Conservation (phyloP, 306 rosid species). For the Cucurbita ficifolia region DNA sequence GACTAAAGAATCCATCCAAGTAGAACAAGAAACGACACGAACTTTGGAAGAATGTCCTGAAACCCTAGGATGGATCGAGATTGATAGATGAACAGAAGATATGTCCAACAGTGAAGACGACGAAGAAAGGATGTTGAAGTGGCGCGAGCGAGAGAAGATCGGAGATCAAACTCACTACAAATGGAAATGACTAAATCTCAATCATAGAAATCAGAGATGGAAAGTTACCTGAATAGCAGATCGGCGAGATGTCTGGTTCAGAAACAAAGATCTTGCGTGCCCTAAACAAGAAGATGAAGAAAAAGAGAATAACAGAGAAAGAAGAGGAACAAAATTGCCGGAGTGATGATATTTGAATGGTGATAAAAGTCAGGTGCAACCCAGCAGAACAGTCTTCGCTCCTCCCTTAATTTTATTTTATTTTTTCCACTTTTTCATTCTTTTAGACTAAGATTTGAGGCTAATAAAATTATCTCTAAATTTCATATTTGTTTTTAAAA, state of each 20-base stretch:
- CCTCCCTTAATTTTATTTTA: too few relatives aligned
- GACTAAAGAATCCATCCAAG: neutral
- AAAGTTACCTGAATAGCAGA: neutral
- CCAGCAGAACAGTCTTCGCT: too few relatives aligned
- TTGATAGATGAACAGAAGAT: neutral
- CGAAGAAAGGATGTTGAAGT: too few relatives aligned
- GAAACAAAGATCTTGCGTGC: slow-evolving; percentile 2
- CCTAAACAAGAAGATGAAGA: neutral
- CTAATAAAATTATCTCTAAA: too few relatives aligned
- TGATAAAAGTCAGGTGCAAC: neutral
- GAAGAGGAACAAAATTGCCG: neutral
- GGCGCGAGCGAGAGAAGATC: neutral
- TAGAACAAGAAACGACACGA: neutral
- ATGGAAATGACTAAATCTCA: neutral
- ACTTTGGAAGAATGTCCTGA: neutral
- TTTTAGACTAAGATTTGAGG: too few relatives aligned
- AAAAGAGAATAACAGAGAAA: neutral
- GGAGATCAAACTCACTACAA: neutral
- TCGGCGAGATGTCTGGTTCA: neutral
- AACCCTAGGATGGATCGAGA: neutral
- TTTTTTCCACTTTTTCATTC: too few relatives aligned
- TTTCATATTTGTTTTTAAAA: too few relatives aligned
- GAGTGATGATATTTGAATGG: neutral
- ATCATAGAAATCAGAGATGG: neutral
- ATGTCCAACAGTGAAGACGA: too few relatives aligned